Conservation (phyloP, 331 rosid species). For the Malus hybrid region DNA sequence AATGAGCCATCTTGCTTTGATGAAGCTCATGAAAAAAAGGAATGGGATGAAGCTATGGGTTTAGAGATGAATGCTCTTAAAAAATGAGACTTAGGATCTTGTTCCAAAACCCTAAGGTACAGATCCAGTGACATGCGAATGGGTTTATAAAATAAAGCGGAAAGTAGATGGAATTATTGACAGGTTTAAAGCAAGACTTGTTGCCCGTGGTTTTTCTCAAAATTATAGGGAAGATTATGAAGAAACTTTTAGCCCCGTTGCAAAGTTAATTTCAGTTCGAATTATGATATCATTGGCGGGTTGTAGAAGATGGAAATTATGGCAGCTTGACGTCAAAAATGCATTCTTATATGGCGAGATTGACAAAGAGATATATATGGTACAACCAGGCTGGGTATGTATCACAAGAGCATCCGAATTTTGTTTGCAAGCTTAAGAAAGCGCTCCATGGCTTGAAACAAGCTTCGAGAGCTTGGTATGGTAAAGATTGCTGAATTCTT, state of each 20-base stretch:
- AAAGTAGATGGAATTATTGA: neutral
- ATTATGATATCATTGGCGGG: neutral
- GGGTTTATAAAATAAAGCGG: neutral
- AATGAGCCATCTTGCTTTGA: neutral
- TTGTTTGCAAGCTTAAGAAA: neutral
- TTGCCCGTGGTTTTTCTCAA: neutral
- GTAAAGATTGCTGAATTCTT: neutral
- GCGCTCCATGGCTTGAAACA: neutral
- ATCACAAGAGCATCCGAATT: neutral
- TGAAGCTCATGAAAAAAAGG: neutral
- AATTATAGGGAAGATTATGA: neutral
- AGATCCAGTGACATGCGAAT: neutral
- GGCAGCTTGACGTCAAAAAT: neutral
- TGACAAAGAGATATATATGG: neutral
- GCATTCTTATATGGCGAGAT: neutral
- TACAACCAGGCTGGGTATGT: neutral
- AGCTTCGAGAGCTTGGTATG: neutral
- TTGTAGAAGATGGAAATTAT: neutral
- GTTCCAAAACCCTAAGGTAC: neutral
- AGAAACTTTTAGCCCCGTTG: neutral
- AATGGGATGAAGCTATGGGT: neutral
- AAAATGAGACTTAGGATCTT: neutral
- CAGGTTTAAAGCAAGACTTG: neutral
- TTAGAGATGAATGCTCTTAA: neutral
- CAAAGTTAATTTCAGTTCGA: neutral